These are phyloP conservation scores for Arachis monticola DNA, from an alignment of 331 rosid genomes.

Conservation along the genomic window DNA sequence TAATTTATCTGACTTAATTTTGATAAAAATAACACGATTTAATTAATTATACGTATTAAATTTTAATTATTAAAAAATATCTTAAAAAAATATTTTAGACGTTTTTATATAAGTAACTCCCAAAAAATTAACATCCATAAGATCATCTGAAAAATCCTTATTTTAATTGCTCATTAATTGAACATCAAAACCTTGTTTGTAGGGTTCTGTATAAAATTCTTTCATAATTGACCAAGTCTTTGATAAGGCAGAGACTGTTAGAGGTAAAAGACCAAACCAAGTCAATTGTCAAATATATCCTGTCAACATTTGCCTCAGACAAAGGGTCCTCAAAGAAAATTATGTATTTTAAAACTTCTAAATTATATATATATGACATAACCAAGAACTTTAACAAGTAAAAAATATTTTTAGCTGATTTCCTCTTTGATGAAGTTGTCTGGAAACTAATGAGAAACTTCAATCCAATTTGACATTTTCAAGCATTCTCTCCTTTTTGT, in stretches of 20 bases:
- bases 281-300: neutral
- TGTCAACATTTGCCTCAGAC: slow-evolving; percentile 27
- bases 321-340: slow-evolving; percentile 27
- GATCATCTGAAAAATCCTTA: slow-evolving; percentile 14
- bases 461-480: slow-evolving; percentile 36
- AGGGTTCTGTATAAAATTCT: neutral
- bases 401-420: slow-evolving; percentile 20
- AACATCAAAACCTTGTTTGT: no score
- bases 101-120: no score
- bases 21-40: no score
- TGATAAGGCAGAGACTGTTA: slow-evolving; percentile 4
- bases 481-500: neutral
- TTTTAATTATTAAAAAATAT: no score
- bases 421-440: slow-evolving; percentile 15
- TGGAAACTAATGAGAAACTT: slow-evolving; percentile 16
- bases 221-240: slow-evolving; percentile 16
- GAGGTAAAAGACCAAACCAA: slow-evolving; percentile 34
- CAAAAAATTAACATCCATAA: no score
- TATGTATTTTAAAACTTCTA: neutral
- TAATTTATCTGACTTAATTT: no score
- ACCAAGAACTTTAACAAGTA: neutral
- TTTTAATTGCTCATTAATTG: neutral
- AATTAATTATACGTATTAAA: no score
- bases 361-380: no score
- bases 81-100: no score